Base-by-base conservation (phyloP, 2,329 filamentous ascomycete species). In the Cordyceps sp. region DNA sequence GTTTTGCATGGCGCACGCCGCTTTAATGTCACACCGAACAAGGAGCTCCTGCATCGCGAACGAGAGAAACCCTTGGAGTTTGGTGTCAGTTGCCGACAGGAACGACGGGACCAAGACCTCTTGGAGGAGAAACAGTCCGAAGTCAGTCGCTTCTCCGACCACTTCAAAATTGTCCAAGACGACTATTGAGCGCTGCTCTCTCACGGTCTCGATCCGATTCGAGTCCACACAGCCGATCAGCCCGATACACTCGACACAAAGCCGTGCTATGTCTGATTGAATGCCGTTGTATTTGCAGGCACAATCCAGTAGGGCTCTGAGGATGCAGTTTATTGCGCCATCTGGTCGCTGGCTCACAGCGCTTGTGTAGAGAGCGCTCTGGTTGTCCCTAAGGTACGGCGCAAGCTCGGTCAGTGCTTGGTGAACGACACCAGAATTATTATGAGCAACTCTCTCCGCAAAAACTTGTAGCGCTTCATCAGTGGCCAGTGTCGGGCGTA, bases 31-130 rank as follows among this genome's bases (percentile, higher is more conserved):
- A 45, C 80, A 83, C 41, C 78, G 73, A 28, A 77, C 75, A 4
- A 96, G 66, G 26, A 96, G 66, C 45, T 93, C 79, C 53, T 99
- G 90, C 75, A 98, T 94, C 2, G 79, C 82, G 53, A 81, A 98
- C 2, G 88, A 88, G 14, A 99, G 64, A 48, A 92, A 93, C 0
- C 85, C 86, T 52, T 96, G 90, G 6, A 85, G 68, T 40, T 74
- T 77, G 3, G 85, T 80, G 49, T 94, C 92, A 0, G 80, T 90
- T 2, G 83, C 80, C 1, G 88, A 93, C 27, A 93, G 62, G 47
- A 98, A 99, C 1, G 86, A 79, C 37, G 86, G 85, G 18, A 96
- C 84, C 10, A 98, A 61, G 7, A 93, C 78, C 47, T 92, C 70
- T 45, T 93, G 78, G 13, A 99, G 64, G 29, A 93, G 65, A 45